Percentiles rank a stretch among this genome's conserved stretches.
Conservation (phyloP, 108 stramenopile genomes). For the Aureococcus anophagefferens region DNA sequence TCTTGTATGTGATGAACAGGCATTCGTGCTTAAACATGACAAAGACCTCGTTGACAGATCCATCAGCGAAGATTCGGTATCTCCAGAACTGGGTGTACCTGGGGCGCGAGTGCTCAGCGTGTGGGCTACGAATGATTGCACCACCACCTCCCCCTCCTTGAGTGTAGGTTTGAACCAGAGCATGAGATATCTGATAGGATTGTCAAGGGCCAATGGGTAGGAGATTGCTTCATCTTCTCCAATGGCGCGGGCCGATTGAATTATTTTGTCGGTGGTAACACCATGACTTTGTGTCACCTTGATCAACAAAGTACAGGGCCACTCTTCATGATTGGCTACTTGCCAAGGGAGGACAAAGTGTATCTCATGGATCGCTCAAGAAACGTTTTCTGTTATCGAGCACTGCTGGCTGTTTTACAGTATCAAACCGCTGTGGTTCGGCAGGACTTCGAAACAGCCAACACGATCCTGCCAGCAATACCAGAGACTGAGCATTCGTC, state of each 20-base stretch:
- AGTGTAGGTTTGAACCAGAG: constrained; percentile 66
- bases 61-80: constrained; percentile 67
- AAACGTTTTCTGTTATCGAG: constrained; percentile 78
- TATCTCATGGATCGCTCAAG: constrained; percentile 86
- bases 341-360: constrained; percentile 95
- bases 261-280: constrained; percentile 95
- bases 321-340: constrained; percentile 79
- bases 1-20: constrained; percentile 76
- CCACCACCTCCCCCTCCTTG: too few species aligned
- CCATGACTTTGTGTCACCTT: constrained; percentile 91
- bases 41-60: constrained; percentile 63
- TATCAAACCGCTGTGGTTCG: constrained; percentile 99
- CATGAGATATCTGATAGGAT: constrained; percentile 83
- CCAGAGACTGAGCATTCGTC: constrained; percentile 81
- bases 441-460: constrained; percentile 94
- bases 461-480: constrained; percentile 78
- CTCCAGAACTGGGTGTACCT: constrained; percentile 86
- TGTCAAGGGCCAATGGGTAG: constrained; percentile 93
- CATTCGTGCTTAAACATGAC: constrained; percentile 83
- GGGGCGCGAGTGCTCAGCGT: constrained; percentile 37
- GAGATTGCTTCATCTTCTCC: constrained; percentile 97
- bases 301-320: constrained; percentile 47
- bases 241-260: constrained; percentile 78
- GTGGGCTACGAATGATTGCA: too few species aligned
- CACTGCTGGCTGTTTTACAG: constrained; percentile 79